Evolutionary conservation across 345 rosid genomes (phyloP).

Genomic region (Populus pruinosa): DNA sequence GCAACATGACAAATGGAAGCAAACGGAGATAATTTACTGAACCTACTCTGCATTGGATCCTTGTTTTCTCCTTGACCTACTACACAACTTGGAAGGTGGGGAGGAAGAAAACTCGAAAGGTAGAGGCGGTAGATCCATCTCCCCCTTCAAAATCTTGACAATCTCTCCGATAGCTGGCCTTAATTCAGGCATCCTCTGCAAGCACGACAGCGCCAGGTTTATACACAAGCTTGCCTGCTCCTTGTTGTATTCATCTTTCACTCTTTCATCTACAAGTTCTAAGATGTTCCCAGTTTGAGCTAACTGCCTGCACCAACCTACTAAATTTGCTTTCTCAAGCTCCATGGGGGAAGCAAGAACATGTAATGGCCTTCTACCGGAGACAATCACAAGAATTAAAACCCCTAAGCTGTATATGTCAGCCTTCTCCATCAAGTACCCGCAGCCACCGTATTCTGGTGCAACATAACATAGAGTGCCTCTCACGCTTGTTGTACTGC

Average conservation of each 20-base stretch:
- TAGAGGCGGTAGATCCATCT: constrained; percentile 62
- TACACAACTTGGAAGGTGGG: constrained; percentile 64
- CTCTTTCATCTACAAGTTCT: constrained; percentile 82
- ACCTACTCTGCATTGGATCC: constrained; percentile 47
- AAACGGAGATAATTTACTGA: constrained; percentile 13
- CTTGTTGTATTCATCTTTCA: constrained; percentile 63
- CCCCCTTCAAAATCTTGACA: constrained; percentile 81
- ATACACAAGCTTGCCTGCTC: constrained; percentile 86
- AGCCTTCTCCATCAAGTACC: constrained; percentile 89
- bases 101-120: constrained; percentile 91
- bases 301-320: constrained; percentile 93
- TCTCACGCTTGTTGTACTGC: constrained; percentile 99
- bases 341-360: constrained; percentile 94
- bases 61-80: constrained; percentile 56
- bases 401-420: constrained; percentile 97
- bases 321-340: constrained; percentile 90
- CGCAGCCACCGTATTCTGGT: constrained; percentile 86
- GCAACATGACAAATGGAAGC: constrained; percentile 4
- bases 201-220: constrained; percentile 74
- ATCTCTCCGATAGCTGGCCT: constrained; percentile 79
- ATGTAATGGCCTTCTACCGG: constrained; percentile 90
- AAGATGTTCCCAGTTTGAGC: constrained; percentile 79
- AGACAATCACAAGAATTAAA: constrained; percentile 78
- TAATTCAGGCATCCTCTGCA: constrained; percentile 87
- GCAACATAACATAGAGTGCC: constrained; percentile 96